These are phyloP conservation scores for Mycena maculata DNA, from an alignment of 768 basidiomycete species.

Conservation along the genomic window DNA sequence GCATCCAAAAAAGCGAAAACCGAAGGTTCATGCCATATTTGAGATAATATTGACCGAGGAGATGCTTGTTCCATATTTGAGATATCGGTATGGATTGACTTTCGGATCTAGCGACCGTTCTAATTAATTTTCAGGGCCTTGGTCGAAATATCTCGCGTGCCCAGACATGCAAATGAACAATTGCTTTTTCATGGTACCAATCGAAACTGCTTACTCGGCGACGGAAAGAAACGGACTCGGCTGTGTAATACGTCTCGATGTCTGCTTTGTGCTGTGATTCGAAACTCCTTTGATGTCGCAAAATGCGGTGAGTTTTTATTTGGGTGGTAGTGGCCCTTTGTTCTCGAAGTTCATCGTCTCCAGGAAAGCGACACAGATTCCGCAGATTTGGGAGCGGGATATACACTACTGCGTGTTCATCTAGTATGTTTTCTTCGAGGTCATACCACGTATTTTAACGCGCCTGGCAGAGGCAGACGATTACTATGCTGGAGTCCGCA, in stretches of 20 bases:
- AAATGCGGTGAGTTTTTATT: slow-evolving; percentile 61
- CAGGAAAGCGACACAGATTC: slow-evolving; percentile 68
- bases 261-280: slow-evolving; percentile 66
- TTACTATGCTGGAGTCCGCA: slow-evolving; percentile 59
- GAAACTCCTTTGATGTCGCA: slow-evolving; percentile 68
- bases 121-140: slow-evolving; percentile 40
- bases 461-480: slow-evolving; percentile 70
- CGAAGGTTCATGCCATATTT: slow-evolving; percentile 61
- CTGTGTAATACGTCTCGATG: slow-evolving; percentile 64
- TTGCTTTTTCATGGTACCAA: slow-evolving; percentile 78
- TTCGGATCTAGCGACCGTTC: background rate
- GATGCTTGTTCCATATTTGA: slow-evolving; percentile 56
- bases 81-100: slow-evolving; percentile 54
- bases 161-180: slow-evolving; percentile 61
- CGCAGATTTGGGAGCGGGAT: slow-evolving; percentile 72
- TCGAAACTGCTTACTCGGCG: slow-evolving; percentile 67
- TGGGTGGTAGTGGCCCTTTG: background rate
- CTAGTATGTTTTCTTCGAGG: slow-evolving; percentile 56
- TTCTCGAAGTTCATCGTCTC: background rate
- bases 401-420: slow-evolving; percentile 74
- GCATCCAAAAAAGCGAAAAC: slow-evolving; percentile 64
- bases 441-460: background rate
- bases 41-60: slow-evolving; percentile 61
- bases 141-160: slow-evolving; percentile 42
- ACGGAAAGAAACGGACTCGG: slow-evolving; percentile 57